Base-by-base conservation (phyloP, 2,329 filamentous ascomycete genomes). In the Whalleya microplaca region DNA sequence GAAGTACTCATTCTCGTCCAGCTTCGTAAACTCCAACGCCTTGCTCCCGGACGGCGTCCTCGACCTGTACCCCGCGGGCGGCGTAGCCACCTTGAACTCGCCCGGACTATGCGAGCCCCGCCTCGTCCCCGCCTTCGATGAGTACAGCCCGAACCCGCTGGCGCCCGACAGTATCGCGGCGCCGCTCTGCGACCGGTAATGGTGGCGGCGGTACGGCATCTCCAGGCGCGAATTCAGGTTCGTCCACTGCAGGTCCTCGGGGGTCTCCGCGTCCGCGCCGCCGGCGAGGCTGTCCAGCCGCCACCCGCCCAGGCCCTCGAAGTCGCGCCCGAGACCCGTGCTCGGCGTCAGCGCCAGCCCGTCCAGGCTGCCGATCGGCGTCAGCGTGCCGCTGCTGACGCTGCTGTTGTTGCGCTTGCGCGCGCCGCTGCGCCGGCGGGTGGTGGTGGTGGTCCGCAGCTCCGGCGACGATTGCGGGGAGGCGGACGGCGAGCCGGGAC, bases 281-380 rank as follows among this genome's bases (percentile, higher is more conserved):
- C n/a, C n/a, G n/a, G n/a, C n/a, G 3, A 55, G 61, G 21, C 59
- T 61, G 9, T 67, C 67, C 1, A 84, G 61, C 46, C 82, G 73
- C 82, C 83, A 86, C 2, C 84, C 84, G 18, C 84, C 84, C 1
- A 86, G 70, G 7, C 84, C 84, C 62, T 86, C 84, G 61, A 80
- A 86, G 65, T 86, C 84, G 27, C 84, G 73, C 51, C 81, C 78
- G 2, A 81, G 71, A 0, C 82, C 82, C 32, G 81, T 69, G 57
- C 77, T 80, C 7, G 80, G 76, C 14, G 77, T 71, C 16, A 83
- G 64, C 5, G 76, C 72, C 43, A 78, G 64, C 7, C 72, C 69
- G 23, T 69, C 62, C 29, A 58, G 56, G 37, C 59, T 52, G 10
- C 54, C 55, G 27, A 53, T 51, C 1, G 69, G 70, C 1, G 67